These are phyloP conservation scores for Vigna trinervia DNA, from an alignment of 306 rosid genomes.

Conservation along the genomic window DNA sequence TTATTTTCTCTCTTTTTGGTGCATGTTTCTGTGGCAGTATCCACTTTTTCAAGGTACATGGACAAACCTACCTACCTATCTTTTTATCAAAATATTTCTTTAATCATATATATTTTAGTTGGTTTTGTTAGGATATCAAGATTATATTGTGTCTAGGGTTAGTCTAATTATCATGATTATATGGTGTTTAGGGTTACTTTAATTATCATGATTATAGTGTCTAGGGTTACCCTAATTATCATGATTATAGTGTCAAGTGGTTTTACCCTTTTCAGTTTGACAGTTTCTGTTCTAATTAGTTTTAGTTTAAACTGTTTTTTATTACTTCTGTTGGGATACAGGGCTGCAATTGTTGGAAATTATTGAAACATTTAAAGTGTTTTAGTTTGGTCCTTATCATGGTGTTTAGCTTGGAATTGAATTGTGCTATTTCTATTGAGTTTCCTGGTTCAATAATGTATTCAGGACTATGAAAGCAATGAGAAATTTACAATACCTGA, in stretches of 20 bases:
- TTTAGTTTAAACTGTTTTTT: not conserved
- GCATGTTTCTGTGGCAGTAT: conserved; percentile 70
- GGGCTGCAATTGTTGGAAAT: conserved; percentile 5
- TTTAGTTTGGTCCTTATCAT: not conserved
- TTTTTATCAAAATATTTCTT: conserved; percentile 29
- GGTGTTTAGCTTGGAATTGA: conserved; percentile 1
- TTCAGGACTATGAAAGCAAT: conserved; percentile 86
- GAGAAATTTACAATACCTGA: conserved; percentile 76
- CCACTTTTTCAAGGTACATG: conserved; percentile 83
- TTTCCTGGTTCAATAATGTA: conserved; percentile 29
- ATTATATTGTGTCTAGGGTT: too few relatives aligned
- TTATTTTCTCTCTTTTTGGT: conserved; percentile 41
- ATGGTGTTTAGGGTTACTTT: too few relatives aligned
- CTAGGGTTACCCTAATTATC: too few relatives aligned
- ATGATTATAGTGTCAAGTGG: too few relatives aligned
- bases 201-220: too few relatives aligned
- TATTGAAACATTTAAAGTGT: not conserved
- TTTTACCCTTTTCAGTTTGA: not conserved
- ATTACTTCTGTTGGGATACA: not conserved
- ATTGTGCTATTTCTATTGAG: conserved; percentile 17
- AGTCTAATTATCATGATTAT: too few relatives aligned
- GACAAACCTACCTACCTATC: conserved; percentile 22
- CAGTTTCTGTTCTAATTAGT: not conserved
- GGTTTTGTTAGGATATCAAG: not conserved
- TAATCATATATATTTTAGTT: conserved; percentile 14